Conservation (phyloP, 305 asterid genomes). For the Euphrasia arctica region DNA sequence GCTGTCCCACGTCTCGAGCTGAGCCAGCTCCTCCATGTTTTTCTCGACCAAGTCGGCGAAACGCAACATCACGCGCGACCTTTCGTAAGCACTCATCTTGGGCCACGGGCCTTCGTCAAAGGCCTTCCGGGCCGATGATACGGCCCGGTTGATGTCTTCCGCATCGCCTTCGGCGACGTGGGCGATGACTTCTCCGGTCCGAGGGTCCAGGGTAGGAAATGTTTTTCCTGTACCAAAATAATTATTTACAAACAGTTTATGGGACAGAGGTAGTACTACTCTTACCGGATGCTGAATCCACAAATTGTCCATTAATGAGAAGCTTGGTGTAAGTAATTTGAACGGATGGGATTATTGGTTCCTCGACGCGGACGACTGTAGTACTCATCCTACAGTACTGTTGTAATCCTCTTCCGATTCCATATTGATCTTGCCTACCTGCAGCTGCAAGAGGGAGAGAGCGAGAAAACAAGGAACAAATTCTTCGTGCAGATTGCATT, state of each 20-base stretch:
- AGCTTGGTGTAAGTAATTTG: slow-evolving; percentile 55
- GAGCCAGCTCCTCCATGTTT: slow-evolving; percentile 56
- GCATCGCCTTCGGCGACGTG: slow-evolving; percentile 52
- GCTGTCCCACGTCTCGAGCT: slow-evolving; percentile 75
- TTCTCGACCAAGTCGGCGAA: slow-evolving; percentile 73
- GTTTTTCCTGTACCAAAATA: slow-evolving; percentile 49
- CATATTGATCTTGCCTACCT: slow-evolving; percentile 6
- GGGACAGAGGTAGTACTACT: no score
- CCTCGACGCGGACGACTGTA: slow-evolving; percentile 20
- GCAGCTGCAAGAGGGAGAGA: slow-evolving; percentile 33
- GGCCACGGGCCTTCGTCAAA: slow-evolving; percentile 91
- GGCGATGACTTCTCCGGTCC: slow-evolving; percentile 65
- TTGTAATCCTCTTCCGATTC: background rate
- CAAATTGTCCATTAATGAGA: slow-evolving; percentile 63
- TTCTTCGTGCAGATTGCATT: slow-evolving; percentile 48
- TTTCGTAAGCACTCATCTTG: slow-evolving; percentile 75
- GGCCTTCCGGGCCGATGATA: slow-evolving; percentile 76
- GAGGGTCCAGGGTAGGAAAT: slow-evolving; percentile 70
- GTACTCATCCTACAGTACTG: slow-evolving; percentile 37
- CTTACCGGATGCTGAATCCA: slow-evolving; percentile 75
- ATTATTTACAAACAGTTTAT: background rate
- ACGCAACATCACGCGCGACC: slow-evolving; percentile 49
- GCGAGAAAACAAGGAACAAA: slow-evolving; percentile 46
- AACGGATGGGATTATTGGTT: slow-evolving; percentile 47
- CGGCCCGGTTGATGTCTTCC: slow-evolving; percentile 70